Conservation (phyloP, 1,139 yeast species). For the Hyphopichia pseudoburtonii region DNA sequence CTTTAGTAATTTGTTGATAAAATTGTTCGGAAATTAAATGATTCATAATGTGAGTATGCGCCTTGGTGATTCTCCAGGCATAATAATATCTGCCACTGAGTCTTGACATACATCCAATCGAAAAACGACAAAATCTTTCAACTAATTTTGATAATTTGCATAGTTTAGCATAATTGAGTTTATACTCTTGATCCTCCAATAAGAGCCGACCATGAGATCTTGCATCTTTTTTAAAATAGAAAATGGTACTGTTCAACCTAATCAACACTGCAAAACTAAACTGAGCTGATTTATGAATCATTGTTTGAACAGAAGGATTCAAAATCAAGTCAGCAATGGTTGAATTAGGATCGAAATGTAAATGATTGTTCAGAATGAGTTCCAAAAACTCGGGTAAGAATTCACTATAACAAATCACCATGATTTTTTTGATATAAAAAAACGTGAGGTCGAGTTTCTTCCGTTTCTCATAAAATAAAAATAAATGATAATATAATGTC, state of each 20-base stretch:
- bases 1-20: slow-evolving; percentile 6
- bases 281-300: slow-evolving; percentile 33
- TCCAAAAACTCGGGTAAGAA: slow-evolving; percentile 29
- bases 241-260: slow-evolving; percentile 22
- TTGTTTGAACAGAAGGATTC: slow-evolving; percentile 30
- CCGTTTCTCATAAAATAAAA: slow-evolving; percentile 27
- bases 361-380: slow-evolving; percentile 26
- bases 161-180: slow-evolving; percentile 18
- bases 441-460: slow-evolving; percentile 21
- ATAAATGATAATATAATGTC: slow-evolving; percentile 27
- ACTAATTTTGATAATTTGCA: slow-evolving; percentile 18
- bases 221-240: slow-evolving; percentile 17
- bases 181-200: slow-evolving; percentile 13
- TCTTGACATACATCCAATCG: slow-evolving; percentile 25
- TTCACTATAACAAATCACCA: slow-evolving; percentile 22
- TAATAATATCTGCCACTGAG: slow-evolving; percentile 43
- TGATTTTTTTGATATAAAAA: slow-evolving; percentile 31
- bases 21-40: not conserved
- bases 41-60: slow-evolving; percentile 16
- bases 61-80: slow-evolving; percentile 45
- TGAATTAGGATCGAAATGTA: slow-evolving; percentile 25
- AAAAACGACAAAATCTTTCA: slow-evolving; percentile 20
- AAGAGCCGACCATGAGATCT: slow-evolving; percentile 18
- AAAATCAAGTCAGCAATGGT: slow-evolving; percentile 35
- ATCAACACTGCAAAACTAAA: slow-evolving; percentile 22